Conservation (phyloP, 1,284 basidiomycete genomes). For the Albatrellus sp. region DNA sequence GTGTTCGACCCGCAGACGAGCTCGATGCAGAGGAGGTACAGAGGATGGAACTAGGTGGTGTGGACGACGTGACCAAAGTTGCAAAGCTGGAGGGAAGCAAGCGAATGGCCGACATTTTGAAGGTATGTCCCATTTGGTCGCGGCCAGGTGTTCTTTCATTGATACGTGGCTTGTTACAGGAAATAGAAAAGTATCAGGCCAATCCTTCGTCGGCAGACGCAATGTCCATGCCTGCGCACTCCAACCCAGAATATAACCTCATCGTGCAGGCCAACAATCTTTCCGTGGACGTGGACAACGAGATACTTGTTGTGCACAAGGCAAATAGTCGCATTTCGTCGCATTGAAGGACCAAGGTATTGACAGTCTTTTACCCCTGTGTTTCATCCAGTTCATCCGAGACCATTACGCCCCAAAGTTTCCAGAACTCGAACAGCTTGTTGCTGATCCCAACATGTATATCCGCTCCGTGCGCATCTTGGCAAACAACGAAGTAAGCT, state of each 20-base stretch:
- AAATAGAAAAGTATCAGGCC: conserved; percentile 77
- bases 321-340: conserved; percentile 27
- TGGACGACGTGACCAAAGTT: conserved; percentile 79
- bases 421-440: conserved; percentile 92
- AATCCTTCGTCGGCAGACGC: conserved; percentile 70
- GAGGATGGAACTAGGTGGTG: conserved; percentile 73
- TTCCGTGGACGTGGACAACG: conserved; percentile 97
- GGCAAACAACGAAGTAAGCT: conserved; percentile 65
- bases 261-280: conserved; percentile 98
- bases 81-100: conserved; percentile 83
- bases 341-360: conserved; percentile 33
- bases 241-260: conserved; percentile 92
- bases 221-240: conserved; percentile 70
- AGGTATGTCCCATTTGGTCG: conserved; percentile 31
- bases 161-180: conserved; percentile 31
- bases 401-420: conserved; percentile 96
- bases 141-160: background rate
- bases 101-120: conserved; percentile 75
- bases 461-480: conserved; percentile 84
- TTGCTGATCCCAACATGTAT: conserved; percentile 86
- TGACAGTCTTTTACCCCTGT: conserved; percentile 11
- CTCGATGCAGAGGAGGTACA: conserved; percentile 88
- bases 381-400: conserved; percentile 70
- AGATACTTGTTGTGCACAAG: conserved; percentile 95
- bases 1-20: conserved; percentile 86